phyloP scores from a whole-genome alignment of 768 basidiomycete species.

The Peribolospora kevripleyi region DNA sequence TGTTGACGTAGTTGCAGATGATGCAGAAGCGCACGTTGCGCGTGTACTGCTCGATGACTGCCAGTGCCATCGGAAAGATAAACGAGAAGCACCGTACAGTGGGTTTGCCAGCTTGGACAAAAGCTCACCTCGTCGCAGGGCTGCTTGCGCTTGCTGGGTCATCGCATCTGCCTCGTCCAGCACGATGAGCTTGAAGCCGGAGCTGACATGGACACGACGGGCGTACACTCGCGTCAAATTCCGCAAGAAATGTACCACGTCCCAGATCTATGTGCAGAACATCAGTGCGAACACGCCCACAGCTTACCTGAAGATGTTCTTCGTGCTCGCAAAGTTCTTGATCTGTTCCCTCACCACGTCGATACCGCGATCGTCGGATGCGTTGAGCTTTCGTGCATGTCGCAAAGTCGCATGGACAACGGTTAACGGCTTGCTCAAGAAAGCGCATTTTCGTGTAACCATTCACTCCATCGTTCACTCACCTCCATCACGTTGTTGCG shows the following conservation, averaged over 20 bases:
- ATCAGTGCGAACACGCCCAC: not conserved
- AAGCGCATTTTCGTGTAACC: not conserved
- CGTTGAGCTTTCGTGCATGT: slow-evolving; percentile 44
- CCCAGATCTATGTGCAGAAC: not conserved
- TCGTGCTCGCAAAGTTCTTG: slow-evolving; percentile 91
- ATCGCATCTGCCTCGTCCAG: slow-evolving; percentile 99
- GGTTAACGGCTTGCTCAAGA: not conserved
- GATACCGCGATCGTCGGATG: slow-evolving; percentile 93
- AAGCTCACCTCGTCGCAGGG: slow-evolving; percentile 46
- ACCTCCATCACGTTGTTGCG: slow-evolving; percentile 88
- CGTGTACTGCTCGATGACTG: slow-evolving; percentile 92
- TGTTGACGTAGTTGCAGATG: slow-evolving; percentile 99
- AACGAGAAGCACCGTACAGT: not conserved
- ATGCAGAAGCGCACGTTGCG: slow-evolving; percentile 98
- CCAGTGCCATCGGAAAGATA: not conserved
- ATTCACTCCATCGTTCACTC: slow-evolving; percentile 6
- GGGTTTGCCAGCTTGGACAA: not conserved
- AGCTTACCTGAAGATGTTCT: slow-evolving; percentile 36
- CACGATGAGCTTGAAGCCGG: slow-evolving; percentile 91
- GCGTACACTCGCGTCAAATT: not conserved
- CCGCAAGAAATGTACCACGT: not conserved
- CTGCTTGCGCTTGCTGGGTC: slow-evolving; percentile 92
- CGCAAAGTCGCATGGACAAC: no score
- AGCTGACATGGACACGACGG: slow-evolving; percentile 23
- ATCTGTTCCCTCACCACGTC: slow-evolving; percentile 97